A percentile compares a stretch with the other conserved stretches of the same genome.
Conservation (phyloP, 2,329 filamentous ascomycete species). For the Aureobasidium leucospermi region DNA sequence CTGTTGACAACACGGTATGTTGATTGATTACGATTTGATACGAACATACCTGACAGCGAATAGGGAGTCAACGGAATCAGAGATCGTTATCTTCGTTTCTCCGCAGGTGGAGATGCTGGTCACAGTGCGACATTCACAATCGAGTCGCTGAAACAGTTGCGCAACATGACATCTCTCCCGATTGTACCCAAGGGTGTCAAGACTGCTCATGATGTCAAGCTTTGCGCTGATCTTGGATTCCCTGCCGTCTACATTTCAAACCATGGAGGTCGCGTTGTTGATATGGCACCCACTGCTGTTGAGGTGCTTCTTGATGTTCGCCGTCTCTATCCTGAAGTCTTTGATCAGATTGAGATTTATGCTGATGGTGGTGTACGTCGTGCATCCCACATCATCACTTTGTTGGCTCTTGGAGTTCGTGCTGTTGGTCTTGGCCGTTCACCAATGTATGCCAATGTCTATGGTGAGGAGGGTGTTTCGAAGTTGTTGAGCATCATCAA, state of each 20-base stretch:
- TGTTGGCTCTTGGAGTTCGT: constrained; percentile 32
- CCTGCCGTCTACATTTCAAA: constrained; percentile 36
- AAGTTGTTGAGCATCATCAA: constrained; percentile 46
- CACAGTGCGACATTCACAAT: constrained; percentile 29
- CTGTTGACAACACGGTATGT: constrained; percentile 29
- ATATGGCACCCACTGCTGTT: constrained; percentile 55
- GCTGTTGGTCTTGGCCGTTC: constrained; percentile 42
- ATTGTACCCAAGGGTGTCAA: constrained; percentile 36
- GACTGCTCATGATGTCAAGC: constrained; percentile 33
- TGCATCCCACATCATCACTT: constrained; percentile 31
- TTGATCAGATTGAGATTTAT: constrained; percentile 33
- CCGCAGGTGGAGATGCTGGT: constrained; percentile 25
- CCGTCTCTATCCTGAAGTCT: constrained; percentile 38
- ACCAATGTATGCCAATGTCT: constrained; percentile 47
- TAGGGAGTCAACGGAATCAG: constrained; percentile 31
- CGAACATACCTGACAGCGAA: neutral
- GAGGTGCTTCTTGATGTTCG: constrained; percentile 73
- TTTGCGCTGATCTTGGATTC: constrained; percentile 29
- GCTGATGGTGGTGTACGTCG: constrained; percentile 36
- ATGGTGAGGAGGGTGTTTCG: constrained; percentile 56
- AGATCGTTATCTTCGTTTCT: constrained; percentile 29
- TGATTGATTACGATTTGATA: neutral
- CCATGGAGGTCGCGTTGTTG: constrained; percentile 35
- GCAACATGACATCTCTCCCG: constrained; percentile 31
- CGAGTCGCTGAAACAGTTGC: constrained; percentile 29